Evolutionary conservation across 495 filamentous ascomycete species (phyloP).

Genomic region (Aspergillus carlsbadensis): DNA sequence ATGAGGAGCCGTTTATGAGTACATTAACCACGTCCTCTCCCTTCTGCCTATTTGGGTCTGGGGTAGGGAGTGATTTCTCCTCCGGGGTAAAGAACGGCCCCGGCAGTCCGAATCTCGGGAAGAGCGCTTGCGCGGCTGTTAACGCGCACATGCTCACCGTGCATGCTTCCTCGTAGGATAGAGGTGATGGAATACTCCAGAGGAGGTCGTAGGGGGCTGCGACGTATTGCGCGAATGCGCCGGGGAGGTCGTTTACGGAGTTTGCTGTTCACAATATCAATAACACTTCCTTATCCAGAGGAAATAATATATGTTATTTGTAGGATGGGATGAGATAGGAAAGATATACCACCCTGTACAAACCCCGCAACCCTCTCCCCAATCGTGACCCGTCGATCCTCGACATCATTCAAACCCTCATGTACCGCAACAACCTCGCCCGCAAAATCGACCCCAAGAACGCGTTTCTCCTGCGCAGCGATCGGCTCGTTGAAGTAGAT

Average conservation of each 20-base stretch:
- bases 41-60: no score
- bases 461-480: background rate
- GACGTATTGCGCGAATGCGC: background rate
- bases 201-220: background rate
- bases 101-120: background rate
- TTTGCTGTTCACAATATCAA: background rate
- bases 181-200: background rate
- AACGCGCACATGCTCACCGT: conserved; percentile 1
- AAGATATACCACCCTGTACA: background rate
- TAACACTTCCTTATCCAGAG: no score
- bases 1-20: no score
- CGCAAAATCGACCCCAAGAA: background rate
- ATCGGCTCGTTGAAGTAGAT: background rate
- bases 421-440: background rate
- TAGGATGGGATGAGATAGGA: background rate
- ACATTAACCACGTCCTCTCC: no score
- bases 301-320: no score
- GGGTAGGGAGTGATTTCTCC: no score
- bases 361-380: background rate
- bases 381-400: background rate
- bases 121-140: background rate
- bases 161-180: background rate
- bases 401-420: background rate
- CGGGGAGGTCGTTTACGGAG: background rate
- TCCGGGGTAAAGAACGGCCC: background rate